These are phyloP conservation scores for Orbilia oligospora DNA, from an alignment of 2,329 filamentous ascomycete species.

Conservation along the genomic window DNA sequence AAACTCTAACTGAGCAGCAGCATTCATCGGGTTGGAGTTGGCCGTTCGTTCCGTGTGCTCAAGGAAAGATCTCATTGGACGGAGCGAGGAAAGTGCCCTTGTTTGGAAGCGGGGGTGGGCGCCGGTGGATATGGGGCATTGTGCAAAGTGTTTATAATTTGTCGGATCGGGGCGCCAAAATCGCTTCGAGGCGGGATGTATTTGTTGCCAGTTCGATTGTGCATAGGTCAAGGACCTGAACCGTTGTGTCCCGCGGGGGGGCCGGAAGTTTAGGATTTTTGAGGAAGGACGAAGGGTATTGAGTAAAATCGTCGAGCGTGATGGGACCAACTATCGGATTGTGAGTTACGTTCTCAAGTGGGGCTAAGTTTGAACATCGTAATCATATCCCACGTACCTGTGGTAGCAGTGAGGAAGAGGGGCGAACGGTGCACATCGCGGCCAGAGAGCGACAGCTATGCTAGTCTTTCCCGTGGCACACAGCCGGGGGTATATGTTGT, in stretches of 20 bases:
- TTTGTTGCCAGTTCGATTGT: conserved; percentile 10
- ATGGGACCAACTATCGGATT: conserved; percentile 15
- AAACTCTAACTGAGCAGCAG: conserved; percentile 90
- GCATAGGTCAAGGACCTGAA: conserved; percentile 2
- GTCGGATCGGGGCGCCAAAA: neutral
- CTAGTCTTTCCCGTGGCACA: conserved; percentile 14
- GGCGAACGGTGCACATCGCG: conserved; percentile 42
- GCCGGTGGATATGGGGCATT: neutral
- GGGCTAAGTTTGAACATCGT: neutral
- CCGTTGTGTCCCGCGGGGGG: neutral
- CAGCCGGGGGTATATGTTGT: neutral
- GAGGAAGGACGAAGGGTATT: conserved; percentile 7
- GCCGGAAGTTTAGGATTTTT: conserved; percentile 12
- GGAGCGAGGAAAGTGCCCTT: conserved; percentile 45
- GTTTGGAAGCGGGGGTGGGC: conserved; percentile 10
- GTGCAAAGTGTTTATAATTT: neutral
- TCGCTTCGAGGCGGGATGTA: neutral
- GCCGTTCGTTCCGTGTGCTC: conserved; percentile 90
- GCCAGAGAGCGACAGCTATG: neutral
- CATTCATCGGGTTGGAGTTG: conserved; percentile 90
- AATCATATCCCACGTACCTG: conserved; percentile 32
- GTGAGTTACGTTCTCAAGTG: neutral
- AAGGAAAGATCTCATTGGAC: conserved; percentile 70
- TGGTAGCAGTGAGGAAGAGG: conserved; percentile 26
- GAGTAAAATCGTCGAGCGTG: conserved; percentile 31